A percentile compares a stretch with the other conserved stretches of the same genome.
Evolutionary conservation across 495 filamentous ascomycete genomes (phyloP).

Genomic region (Bacidia rubella): DNA sequence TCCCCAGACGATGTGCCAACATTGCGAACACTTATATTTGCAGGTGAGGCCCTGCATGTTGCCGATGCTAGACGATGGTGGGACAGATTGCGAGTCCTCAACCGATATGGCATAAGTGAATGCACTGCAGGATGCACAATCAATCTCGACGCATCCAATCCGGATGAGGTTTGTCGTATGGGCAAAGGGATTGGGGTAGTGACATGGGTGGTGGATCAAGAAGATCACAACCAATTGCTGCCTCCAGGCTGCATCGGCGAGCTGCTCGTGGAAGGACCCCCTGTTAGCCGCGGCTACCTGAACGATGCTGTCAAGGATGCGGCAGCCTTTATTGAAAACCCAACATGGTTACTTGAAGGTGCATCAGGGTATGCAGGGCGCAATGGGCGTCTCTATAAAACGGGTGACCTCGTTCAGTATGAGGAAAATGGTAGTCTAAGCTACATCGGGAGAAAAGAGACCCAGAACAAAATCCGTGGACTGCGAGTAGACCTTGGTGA

Average conservation of each 20-base stretch:
- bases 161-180: no score
- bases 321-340: constrained; percentile 20
- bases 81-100: constrained; percentile 31
- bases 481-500: constrained; percentile 11
- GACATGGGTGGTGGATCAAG: constrained; percentile 25
- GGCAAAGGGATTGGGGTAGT: constrained; percentile 9
- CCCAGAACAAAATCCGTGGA: constrained; percentile 11
- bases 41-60: constrained; percentile 32
- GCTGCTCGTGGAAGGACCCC: constrained; percentile 26
- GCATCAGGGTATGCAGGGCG: constrained; percentile 1
- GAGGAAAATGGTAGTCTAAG: constrained; percentile 22
- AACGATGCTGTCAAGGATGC: constrained; percentile 24
- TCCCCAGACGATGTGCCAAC: constrained; percentile 31
- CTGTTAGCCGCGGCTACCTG: constrained; percentile 24
- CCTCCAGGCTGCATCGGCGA: constrained; percentile 29
- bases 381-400: constrained; percentile 19
- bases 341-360: constrained; percentile 11
- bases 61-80: constrained; percentile 41
- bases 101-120: constrained; percentile 39
- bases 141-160: neutral
- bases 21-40: constrained; percentile 28
- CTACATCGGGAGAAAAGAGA: constrained; percentile 24
- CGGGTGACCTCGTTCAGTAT: constrained; percentile 26
- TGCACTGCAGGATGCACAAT: constrained; percentile 20
- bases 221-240: constrained; percentile 20